phyloP scores from a whole-genome alignment of 257 asterid genomes.

The Ocimum tenuiflorum region DNA sequence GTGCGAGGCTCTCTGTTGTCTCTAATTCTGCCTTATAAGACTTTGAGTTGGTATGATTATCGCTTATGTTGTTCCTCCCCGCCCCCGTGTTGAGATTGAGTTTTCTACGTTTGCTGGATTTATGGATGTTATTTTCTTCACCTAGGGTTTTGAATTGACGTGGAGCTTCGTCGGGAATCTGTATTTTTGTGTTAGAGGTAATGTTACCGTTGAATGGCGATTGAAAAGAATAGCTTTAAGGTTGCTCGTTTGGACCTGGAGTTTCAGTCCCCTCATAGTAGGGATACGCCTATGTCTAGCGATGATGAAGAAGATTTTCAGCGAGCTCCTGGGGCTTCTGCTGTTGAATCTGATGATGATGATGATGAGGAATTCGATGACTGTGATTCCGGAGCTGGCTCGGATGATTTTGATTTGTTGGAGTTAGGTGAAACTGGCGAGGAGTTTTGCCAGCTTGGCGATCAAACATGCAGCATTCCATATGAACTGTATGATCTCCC shows the following conservation, averaged over 20 bases:
- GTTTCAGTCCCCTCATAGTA: conserved; percentile 54
- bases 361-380: conserved; percentile 91
- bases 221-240: conserved; percentile 80
- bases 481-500: conserved; percentile 82
- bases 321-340: conserved; percentile 39
- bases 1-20: too few relatives aligned
- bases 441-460: conserved; percentile 91
- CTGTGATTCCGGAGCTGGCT: conserved; percentile 97
- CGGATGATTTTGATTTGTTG: conserved; percentile 84
- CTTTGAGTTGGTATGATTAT: too few relatives aligned
- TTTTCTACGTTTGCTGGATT: neutral
- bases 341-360: conserved; percentile 73
- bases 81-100: conserved; percentile 1
- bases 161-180: conserved; percentile 18
- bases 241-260: conserved; percentile 63
- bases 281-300: conserved; percentile 63
- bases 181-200: conserved; percentile 27
- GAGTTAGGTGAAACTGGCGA: conserved; percentile 87
- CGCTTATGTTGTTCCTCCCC: too few relatives aligned
- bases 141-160: conserved; percentile 43
- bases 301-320: conserved; percentile 76
- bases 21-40: too few relatives aligned
- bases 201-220: conserved; percentile 74
- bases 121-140: conserved; percentile 14
- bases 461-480: conserved; percentile 88